phyloP scores from a whole-genome alignment of 1,284 basidiomycete genomes.

The Rhizoctonia solani region DNA sequence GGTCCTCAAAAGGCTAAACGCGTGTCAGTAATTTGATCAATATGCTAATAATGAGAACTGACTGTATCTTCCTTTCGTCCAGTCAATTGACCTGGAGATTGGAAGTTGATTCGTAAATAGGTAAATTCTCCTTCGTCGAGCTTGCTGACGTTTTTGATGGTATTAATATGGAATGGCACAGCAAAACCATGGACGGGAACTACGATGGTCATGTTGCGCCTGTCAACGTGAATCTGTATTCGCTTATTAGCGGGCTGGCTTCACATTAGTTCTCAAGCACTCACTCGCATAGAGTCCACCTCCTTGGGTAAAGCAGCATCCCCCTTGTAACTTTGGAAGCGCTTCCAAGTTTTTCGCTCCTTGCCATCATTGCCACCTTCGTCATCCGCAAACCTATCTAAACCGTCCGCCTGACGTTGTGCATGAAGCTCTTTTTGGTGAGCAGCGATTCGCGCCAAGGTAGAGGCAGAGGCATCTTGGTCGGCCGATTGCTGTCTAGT shows the following conservation, averaged over 20 bases:
- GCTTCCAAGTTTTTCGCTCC: slow-evolving; percentile 90
- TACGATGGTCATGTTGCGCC: slow-evolving; percentile 86
- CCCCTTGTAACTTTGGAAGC: slow-evolving; percentile 96
- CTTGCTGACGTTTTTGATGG: slow-evolving; percentile 97
- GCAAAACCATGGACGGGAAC: slow-evolving; percentile 94
- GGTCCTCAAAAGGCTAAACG: slow-evolving; percentile 90
- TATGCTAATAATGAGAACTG: slow-evolving; percentile 38
- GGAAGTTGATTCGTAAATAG: slow-evolving; percentile 96
- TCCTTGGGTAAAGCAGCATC: slow-evolving; percentile 86
- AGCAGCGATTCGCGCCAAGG: slow-evolving; percentile 72
- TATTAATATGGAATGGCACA: slow-evolving; percentile 98
- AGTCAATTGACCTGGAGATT: slow-evolving; percentile 95
- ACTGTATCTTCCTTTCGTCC: slow-evolving; percentile 99
- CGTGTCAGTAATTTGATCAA: background rate
- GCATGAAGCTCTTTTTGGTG: slow-evolving; percentile 89
- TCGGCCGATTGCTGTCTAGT: slow-evolving; percentile 66
- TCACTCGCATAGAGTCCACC: slow-evolving; percentile 73
- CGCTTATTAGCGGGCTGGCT: background rate
- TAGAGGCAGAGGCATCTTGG: slow-evolving; percentile 68
- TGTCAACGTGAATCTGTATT: slow-evolving; percentile 84
- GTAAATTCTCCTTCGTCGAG: slow-evolving; percentile 96
- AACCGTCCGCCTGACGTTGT: slow-evolving; percentile 78
- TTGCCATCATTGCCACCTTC: slow-evolving; percentile 66
- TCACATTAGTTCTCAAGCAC: slow-evolving; percentile 43
- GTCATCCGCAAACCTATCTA: slow-evolving; percentile 82